phyloP scores from a whole-genome alignment of 176 grass and related monocot genomes.

The Triticum aestivum region DNA sequence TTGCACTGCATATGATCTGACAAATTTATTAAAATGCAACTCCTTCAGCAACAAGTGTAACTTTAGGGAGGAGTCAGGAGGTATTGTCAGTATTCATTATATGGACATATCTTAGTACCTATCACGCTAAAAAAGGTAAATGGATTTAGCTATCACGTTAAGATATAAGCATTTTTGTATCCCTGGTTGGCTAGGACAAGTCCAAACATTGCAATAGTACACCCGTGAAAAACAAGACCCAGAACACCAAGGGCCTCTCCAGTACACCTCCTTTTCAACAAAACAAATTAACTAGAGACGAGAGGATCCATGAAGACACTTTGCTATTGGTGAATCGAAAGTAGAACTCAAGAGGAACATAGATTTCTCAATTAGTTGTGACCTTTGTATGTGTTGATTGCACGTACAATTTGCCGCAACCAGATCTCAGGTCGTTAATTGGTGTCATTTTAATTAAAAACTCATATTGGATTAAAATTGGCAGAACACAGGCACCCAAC shows the following conservation, averaged over 20 bases:
- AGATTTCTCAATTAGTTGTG: slow-evolving; percentile 4
- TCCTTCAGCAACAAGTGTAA: neutral
- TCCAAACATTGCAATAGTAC: neutral
- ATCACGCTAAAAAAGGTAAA: neutral
- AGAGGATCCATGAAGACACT: slow-evolving; percentile 6
- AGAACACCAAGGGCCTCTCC: neutral
- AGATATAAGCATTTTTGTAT: slow-evolving; percentile 5
- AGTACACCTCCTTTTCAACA: neutral
- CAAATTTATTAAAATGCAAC: slow-evolving; percentile 24
- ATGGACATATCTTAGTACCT: neutral
- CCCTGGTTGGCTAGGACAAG: neutral
- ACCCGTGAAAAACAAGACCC: neutral
- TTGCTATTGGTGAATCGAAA: neutral
- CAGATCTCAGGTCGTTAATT: slow-evolving; percentile 15
- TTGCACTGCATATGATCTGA: neutral
- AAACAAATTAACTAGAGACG: neutral
- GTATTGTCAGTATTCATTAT: neutral
- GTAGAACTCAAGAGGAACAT: neutral
- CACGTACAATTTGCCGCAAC: neutral
- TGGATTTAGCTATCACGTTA: neutral
- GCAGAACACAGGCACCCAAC: slow-evolving; percentile 14
- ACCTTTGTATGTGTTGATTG: neutral
- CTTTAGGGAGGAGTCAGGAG: neutral
- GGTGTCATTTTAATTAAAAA: slow-evolving; percentile 13
- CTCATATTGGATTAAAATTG: slow-evolving; percentile 11